Evolutionary conservation across 2,329 filamentous ascomycete genomes (phyloP).

Genomic region (Cladosporium sp.): DNA sequence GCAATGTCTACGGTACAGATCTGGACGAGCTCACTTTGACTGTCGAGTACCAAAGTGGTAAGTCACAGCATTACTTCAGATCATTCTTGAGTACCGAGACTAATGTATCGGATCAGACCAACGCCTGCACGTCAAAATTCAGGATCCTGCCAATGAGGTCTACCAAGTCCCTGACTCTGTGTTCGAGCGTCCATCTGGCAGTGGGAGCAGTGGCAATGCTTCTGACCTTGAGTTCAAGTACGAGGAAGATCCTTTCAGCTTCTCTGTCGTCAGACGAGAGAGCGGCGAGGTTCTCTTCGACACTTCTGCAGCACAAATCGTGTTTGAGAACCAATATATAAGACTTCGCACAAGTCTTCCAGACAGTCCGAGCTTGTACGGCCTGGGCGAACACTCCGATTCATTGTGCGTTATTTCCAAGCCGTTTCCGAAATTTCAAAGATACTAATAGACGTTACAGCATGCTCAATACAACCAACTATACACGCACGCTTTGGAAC

Average conservation of each 20-base stretch:
- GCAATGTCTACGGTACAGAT: slow-evolving; percentile 58
- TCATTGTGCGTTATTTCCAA: slow-evolving; percentile 33
- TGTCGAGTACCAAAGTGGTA: slow-evolving; percentile 60
- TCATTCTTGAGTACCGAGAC: not conserved
- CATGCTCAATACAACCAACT: slow-evolving; percentile 60
- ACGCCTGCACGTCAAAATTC: slow-evolving; percentile 71
- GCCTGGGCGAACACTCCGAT: slow-evolving; percentile 74
- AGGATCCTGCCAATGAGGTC: slow-evolving; percentile 64
- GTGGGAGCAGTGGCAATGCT: slow-evolving; percentile 22
- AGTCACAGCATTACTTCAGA: slow-evolving; percentile 16
- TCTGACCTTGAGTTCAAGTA: slow-evolving; percentile 54
- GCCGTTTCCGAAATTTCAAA: slow-evolving; percentile 3
- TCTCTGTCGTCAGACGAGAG: slow-evolving; percentile 57
- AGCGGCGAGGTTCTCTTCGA: slow-evolving; percentile 64
- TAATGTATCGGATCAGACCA: slow-evolving; percentile 20
- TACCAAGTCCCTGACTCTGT: slow-evolving; percentile 72
- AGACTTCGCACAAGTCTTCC: slow-evolving; percentile 68
- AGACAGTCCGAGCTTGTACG: slow-evolving; percentile 66
- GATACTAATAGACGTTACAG: slow-evolving; percentile 13
- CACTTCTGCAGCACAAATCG: slow-evolving; percentile 59
- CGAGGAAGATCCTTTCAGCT: slow-evolving; percentile 60
- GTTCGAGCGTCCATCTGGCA: slow-evolving; percentile 55
- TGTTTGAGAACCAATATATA: slow-evolving; percentile 77
- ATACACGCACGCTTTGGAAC: slow-evolving; percentile 67
- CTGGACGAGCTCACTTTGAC: slow-evolving; percentile 52